Base-by-base conservation (phyloP, 2,329 filamentous ascomycete species). In the Colletotrichum sp. region DNA sequence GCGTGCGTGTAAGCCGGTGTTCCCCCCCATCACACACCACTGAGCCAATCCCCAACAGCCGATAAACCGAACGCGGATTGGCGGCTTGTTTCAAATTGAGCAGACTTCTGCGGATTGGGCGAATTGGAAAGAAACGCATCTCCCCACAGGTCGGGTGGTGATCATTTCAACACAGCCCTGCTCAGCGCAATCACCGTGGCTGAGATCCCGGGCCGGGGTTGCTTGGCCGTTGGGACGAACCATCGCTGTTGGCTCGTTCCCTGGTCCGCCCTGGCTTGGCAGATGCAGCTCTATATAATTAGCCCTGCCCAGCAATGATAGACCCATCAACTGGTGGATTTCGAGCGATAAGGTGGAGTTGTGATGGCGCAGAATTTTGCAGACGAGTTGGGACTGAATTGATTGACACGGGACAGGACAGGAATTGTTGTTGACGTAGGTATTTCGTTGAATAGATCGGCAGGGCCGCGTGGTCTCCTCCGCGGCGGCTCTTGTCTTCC, bases 171-270 rank as follows among this genome's bases (percentile, higher is more conserved):
- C 74, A 76, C 57, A 68, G 74, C 74, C 74, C 70, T 68, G 70
- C 55, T 55, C 26, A 68, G 73, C 73, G 73, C 73, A 75, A 74
- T 76, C 74, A 69, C 70, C 64, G 74, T 76, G 74, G 74, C 74
- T 76, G 64, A 74, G 74, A 52, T 36, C 32, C 71, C 64, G 16
- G 64, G 39, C 64, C 34, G 22, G 24, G 57, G n/a, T 32, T 28
- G n/a, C 74, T 76, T 76, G 70, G 74, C 74, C 34, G 36, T 65
- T 73, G 64, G 57, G 64, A 68, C 69, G 70, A 74, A 74, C 70
- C 64, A 24, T 44, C 22, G 64, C 59, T 30, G 74, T 76, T 76
- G 74, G 74, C 36, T 71, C 59, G 62, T 62, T 75, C 72, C 60
- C 72, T 52, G 28, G 52, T 36, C 60, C 52, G 70, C 57, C 44